phyloP scores from a whole-genome alignment of 2,329 filamentous ascomycete species.

The Magnaporthiopsis incrustans region DNA sequence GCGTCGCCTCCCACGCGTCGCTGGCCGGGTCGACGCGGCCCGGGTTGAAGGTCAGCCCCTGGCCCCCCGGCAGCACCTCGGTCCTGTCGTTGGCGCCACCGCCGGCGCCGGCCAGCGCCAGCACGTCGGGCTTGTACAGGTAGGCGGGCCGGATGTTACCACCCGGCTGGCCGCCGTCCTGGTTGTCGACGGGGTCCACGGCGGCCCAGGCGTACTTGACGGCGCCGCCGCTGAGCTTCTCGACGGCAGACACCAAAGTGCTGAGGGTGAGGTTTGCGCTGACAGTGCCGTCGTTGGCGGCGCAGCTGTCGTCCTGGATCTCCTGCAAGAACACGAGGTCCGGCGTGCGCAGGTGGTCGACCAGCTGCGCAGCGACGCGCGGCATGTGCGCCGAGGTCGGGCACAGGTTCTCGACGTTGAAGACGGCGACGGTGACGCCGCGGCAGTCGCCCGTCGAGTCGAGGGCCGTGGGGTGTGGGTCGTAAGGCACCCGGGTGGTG shows the following conservation, averaged over 20 bases:
- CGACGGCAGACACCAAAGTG: conserved; percentile 46
- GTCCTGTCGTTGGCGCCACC: conserved; percentile 39
- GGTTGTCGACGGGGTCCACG: conserved; percentile 49
- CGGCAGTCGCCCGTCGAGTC: conserved; percentile 47
- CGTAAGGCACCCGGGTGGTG: conserved; percentile 33
- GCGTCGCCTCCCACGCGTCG: conserved; percentile 48
- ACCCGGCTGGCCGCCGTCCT: conserved; percentile 59
- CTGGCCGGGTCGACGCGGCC: conserved; percentile 58
- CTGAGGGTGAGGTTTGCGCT: conserved; percentile 51
- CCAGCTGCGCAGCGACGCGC: conserved; percentile 57
- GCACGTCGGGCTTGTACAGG: conserved; percentile 53
- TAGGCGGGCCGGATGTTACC: conserved; percentile 67
- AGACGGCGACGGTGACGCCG: conserved; percentile 55
- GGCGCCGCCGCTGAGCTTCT: conserved; percentile 35
- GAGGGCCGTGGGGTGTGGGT: conserved; percentile 44
- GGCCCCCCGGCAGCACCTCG: conserved; percentile 46
- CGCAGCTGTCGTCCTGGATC: conserved; percentile 59
- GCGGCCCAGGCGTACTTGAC: conserved; percentile 50
- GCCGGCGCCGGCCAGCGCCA: conserved; percentile 47
- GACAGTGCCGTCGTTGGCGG: conserved; percentile 49
- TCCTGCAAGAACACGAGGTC: conserved; percentile 64
- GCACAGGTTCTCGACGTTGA: conserved; percentile 63
- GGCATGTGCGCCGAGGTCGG: conserved; percentile 47
- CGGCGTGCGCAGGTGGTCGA: conserved; percentile 52
- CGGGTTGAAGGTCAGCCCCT: conserved; percentile 56